These are phyloP conservation scores for Termitomyces sp. DNA, from an alignment of 768 basidiomycete genomes.

Conservation along the genomic window DNA sequence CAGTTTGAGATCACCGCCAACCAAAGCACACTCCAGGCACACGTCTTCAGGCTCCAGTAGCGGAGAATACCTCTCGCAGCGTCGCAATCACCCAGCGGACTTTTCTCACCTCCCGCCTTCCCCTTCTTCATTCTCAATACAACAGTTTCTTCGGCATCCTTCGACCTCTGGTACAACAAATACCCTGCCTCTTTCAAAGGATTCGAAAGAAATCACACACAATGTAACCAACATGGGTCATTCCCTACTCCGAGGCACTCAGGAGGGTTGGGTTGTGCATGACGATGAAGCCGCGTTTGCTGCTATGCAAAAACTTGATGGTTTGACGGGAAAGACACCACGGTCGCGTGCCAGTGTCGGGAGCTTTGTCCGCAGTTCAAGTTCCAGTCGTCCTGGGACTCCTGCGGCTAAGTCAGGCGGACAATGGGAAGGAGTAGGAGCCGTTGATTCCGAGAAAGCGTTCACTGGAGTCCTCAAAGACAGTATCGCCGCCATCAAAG, in stretches of 20 bases:
- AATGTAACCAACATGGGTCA: slow-evolving; percentile 69
- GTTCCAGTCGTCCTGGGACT: slow-evolving; percentile 67
- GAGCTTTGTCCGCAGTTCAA: slow-evolving; percentile 62
- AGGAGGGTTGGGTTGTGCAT: slow-evolving; percentile 85
- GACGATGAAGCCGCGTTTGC: slow-evolving; percentile 88
- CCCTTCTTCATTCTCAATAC: slow-evolving; percentile 85
- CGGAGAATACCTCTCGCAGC: slow-evolving; percentile 40
- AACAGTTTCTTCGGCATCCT: slow-evolving; percentile 68
- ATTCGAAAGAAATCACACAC: slow-evolving; percentile 40
- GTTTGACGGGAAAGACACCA: slow-evolving; percentile 70
- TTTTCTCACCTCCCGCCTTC: slow-evolving; percentile 90
- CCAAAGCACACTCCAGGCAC: slow-evolving; percentile 53
- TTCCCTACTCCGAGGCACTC: slow-evolving; percentile 79
- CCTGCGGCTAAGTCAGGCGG: slow-evolving; percentile 51
- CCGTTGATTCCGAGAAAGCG: slow-evolving; percentile 31
- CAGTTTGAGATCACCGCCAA: slow-evolving; percentile 27
- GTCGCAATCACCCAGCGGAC: slow-evolving; percentile 67
- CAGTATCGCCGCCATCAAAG: slow-evolving; percentile 32
- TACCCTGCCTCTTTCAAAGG: slow-evolving; percentile 30
- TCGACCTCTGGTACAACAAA: slow-evolving; percentile 33
- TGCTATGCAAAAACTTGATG: slow-evolving; percentile 89
- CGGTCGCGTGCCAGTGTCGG: slow-evolving; percentile 73
- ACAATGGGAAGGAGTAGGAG: slow-evolving; percentile 74
- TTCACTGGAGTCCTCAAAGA: slow-evolving; percentile 35
- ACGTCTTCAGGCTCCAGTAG: slow-evolving; percentile 61